Evolutionary conservation across 208 protist genomes (phyloP).

Genomic region (Porcisia deanei): DNA sequence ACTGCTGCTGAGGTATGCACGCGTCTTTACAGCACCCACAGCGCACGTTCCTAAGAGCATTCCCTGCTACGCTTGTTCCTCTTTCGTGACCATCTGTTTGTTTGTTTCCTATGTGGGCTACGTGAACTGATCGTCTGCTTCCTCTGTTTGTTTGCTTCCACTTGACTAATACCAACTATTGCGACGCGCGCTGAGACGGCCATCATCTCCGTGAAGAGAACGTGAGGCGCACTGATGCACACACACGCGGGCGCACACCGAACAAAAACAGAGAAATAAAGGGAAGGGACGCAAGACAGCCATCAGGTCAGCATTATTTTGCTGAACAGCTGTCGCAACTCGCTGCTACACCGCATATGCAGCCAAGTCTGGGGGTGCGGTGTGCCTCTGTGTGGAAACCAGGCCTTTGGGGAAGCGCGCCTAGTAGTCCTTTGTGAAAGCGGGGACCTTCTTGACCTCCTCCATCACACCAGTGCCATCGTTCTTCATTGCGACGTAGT

Average conservation of each 20-base stretch:
- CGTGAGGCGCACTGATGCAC: neutral
- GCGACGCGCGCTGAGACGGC: neutral
- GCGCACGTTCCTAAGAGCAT: too few species aligned
- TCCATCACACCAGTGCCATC: conserved; percentile 67
- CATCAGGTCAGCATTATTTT: neutral
- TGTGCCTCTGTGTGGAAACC: neutral
- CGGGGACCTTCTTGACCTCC: conserved; percentile 71
- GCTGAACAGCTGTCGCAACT: neutral
- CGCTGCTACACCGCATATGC: neutral
- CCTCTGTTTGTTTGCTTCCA: conserved; percentile 4
- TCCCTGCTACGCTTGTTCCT: neutral
- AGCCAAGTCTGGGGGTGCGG: neutral
- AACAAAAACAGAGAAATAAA: neutral
- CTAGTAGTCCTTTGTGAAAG: conserved; percentile 81
- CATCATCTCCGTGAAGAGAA: neutral
- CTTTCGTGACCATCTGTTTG: conserved; percentile 1
- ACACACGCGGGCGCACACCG: neutral
- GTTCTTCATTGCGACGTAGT: conserved; percentile 62
- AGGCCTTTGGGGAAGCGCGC: neutral
- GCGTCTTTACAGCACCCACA: neutral
- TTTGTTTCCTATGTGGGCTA: conserved; percentile 3
- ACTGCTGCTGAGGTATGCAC: neutral
- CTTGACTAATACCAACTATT: neutral
- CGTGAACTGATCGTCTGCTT: neutral
- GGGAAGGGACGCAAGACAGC: neutral